Conservation (phyloP, 495 filamentous ascomycete species). For the Aspergillus sparsus region DNA sequence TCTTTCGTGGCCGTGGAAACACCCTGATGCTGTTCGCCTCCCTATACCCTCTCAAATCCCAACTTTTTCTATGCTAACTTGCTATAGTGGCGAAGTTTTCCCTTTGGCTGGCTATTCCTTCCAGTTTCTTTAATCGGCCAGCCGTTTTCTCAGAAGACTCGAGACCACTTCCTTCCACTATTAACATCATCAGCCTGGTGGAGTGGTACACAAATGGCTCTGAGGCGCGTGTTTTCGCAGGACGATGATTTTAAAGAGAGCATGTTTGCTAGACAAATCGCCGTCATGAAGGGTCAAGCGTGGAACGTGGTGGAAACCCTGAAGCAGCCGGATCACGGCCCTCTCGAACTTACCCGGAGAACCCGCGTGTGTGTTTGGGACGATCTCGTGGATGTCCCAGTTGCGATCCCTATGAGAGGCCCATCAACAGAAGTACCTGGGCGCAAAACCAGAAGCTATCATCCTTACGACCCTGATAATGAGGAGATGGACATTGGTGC, state of each 20-base stretch:
- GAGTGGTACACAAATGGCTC: slow-evolving; percentile 85
- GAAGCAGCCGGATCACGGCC: slow-evolving; percentile 88
- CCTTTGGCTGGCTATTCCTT: slow-evolving; percentile 97
- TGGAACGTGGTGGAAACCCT: slow-evolving; percentile 99
- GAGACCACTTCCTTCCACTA: slow-evolving; percentile 90
- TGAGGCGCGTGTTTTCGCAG: slow-evolving; percentile 81
- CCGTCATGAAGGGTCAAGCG: slow-evolving; percentile 98
- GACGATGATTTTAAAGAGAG: slow-evolving; percentile 96
- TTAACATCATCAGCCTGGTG: slow-evolving; percentile 95
- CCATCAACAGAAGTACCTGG: slow-evolving; percentile 75
- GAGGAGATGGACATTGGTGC: slow-evolving; percentile 94
- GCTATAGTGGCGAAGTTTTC: slow-evolving; percentile 77
- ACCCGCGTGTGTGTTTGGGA: slow-evolving; percentile 97
- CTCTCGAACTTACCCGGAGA: slow-evolving; percentile 86
- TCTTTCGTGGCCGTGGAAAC: slow-evolving; percentile 98
- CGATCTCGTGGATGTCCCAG: slow-evolving; percentile 91
- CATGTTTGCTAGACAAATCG: slow-evolving; percentile 96
- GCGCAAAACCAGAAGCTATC: slow-evolving; percentile 49
- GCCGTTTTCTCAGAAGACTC: slow-evolving; percentile 89
- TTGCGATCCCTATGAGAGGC: slow-evolving; percentile 83
- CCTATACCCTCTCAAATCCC: neutral
- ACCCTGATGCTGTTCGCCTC: slow-evolving; percentile 75
- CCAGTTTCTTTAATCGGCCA: slow-evolving; percentile 95
- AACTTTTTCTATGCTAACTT: slow-evolving; percentile 24
- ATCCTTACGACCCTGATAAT: slow-evolving; percentile 46